phyloP scores from a whole-genome alignment of 345 rosid genomes.

The Euphorbia pulcherrima region DNA sequence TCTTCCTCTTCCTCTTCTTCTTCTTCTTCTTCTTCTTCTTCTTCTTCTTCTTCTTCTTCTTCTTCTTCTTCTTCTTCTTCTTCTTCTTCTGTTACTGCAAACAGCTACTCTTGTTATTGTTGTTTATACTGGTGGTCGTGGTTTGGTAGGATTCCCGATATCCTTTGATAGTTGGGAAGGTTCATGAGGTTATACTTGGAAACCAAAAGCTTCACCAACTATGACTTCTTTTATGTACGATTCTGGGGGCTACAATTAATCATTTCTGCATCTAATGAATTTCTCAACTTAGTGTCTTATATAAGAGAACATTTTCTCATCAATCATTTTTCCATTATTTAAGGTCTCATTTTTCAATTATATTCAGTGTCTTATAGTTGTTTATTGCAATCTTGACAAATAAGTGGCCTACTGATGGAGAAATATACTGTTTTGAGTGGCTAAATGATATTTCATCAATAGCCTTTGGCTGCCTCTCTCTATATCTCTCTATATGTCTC shows the following conservation, averaged over 20 bases:
- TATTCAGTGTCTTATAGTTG: too few relatives aligned
- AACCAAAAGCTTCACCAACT: not conserved
- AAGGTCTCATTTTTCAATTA: not conserved
- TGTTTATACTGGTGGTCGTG: not conserved
- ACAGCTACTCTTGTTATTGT: constrained; percentile 2
- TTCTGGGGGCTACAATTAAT: constrained; percentile 14
- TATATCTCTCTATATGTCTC: not conserved
- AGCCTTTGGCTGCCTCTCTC: not conserved
- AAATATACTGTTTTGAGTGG: constrained; percentile 9
- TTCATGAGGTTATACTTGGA: constrained; percentile 9
- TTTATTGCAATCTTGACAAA: not conserved
- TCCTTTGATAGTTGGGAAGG: constrained; percentile 14
- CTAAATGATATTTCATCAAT: constrained; percentile 3
- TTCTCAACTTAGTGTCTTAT: not conserved
- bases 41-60: not conserved
- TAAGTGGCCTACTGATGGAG: constrained; percentile 10
- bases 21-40: not conserved
- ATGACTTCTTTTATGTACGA: constrained; percentile 1
- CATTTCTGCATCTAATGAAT: not conserved
- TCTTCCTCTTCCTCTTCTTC: not conserved
- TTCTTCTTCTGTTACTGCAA: too few relatives aligned
- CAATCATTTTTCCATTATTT: not conserved
- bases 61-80: not conserved
- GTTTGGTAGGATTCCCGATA: not conserved
- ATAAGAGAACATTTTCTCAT: not conserved